Evolutionary conservation across 1,284 basidiomycete species (phyloP).

Genomic region (Moesziomyces sp.): DNA sequence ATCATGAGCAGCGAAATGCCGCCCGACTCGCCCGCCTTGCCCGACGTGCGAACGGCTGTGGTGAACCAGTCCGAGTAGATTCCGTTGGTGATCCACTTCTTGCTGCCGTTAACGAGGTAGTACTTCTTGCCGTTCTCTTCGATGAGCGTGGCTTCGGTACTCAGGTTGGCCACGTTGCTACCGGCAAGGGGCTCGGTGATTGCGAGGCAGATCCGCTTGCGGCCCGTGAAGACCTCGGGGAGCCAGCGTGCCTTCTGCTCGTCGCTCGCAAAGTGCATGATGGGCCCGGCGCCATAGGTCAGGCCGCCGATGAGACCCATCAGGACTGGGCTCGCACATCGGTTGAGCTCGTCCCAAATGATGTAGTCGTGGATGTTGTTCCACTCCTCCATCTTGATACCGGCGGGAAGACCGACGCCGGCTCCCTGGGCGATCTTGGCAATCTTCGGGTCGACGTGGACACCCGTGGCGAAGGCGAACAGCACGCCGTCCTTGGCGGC

Average conservation of each 20-base stretch:
- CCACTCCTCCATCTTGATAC: constrained; percentile 52
- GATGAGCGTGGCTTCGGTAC: constrained; percentile 59
- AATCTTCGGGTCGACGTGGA: constrained; percentile 42
- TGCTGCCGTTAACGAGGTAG: constrained; percentile 68
- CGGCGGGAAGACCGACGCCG: constrained; percentile 45
- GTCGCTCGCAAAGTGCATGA: constrained; percentile 56
- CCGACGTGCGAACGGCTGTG: constrained; percentile 68
- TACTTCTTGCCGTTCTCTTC: constrained; percentile 62
- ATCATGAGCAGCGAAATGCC: constrained; percentile 68
- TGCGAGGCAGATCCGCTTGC: constrained; percentile 57
- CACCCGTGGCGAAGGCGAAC: constrained; percentile 51
- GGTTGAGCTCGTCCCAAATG: constrained; percentile 57
- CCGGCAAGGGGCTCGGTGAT: constrained; percentile 66
- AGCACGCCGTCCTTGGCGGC: constrained; percentile 58
- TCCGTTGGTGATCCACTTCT: constrained; percentile 68
- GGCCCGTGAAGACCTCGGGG: constrained; percentile 53
- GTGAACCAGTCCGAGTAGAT: constrained; percentile 65
- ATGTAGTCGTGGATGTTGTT: constrained; percentile 62
- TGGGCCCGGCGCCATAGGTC: constrained; percentile 41
- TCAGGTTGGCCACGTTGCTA: constrained; percentile 67
- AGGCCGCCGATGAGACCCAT: constrained; percentile 49
- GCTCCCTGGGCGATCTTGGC: constrained; percentile 41
- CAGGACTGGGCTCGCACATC: constrained; percentile 37
- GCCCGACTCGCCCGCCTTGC: constrained; percentile 65
- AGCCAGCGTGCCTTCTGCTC: constrained; percentile 51